These are phyloP conservation scores for Zymoseptoria brevis DNA, from an alignment of 2,329 filamentous ascomycete genomes.

Conservation along the genomic window DNA sequence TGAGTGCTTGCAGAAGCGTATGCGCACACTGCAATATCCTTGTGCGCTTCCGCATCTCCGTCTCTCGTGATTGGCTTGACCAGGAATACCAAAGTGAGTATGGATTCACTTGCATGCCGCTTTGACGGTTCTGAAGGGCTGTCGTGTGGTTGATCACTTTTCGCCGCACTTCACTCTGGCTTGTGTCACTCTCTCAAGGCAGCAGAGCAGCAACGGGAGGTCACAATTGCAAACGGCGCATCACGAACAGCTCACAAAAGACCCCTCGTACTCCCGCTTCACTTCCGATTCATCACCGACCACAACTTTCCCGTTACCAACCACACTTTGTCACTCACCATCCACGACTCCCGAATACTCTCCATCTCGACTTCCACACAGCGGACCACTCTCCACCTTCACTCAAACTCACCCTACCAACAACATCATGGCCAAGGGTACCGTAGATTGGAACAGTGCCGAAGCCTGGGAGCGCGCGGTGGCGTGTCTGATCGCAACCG, in stretches of 20 bases:
- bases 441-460: slow-evolving; percentile 32
- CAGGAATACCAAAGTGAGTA: neutral
- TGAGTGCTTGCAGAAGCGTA: neutral
- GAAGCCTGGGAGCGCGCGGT: slow-evolving; percentile 34
- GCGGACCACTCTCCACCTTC: neutral
- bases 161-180: neutral
- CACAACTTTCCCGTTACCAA: neutral
- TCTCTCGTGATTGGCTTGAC: neutral
- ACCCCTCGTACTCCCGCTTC: neutral
- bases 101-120: neutral
- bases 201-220: slow-evolving; percentile 1
- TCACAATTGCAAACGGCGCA: neutral
- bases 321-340: neutral
- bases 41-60: neutral
- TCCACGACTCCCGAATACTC: too few relatives aligned
- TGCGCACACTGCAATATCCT: neutral
- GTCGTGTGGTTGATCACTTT: neutral
- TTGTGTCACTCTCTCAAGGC: slow-evolving; percentile 3
- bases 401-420: neutral
- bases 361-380: too few relatives aligned
- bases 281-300: neutral
- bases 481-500: slow-evolving; percentile 33
- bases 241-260: neutral
- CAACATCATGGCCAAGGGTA: slow-evolving; percentile 10
- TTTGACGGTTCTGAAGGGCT: neutral